Evolutionary conservation across 106 monocot species (phyloP), one percentile per base, ranked within the genome.

Genomic region (Platanthera guangdongensis): DNA sequence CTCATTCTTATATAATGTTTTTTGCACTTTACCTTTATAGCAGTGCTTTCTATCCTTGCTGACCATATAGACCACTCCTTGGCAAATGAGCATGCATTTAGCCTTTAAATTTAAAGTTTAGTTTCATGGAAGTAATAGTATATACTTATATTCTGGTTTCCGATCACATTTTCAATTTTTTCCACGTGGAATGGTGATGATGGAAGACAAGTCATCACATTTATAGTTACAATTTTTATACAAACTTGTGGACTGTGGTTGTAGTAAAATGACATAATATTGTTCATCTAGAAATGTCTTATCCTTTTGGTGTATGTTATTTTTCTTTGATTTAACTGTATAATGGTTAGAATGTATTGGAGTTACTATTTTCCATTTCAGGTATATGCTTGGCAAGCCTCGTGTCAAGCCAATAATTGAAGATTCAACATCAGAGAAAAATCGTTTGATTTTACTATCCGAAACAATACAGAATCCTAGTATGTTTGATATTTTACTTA

Each of bases 361-460:
- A 59, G 10, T 67, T 32, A 48, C 16, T 50, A 51, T 14, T 53
- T 81, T 48, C 76, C 47, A 80, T 78, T 57, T 54, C 81, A 97
- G 96, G 65, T 93, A 85, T 67, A 11, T 93, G 47, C 78, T 97
- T 9, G 87, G 93, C 54, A 97, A 80, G 74, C 75, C 93, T 50
- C 90, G 91, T 22, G 78, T 97, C 52, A 97, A 97, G 63, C 93
- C 90, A 16, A 91, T 97, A 21, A 81, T 30, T 53, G 93, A 97
- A 77, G 96, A 97, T 78, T 69, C 90, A 30, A 73, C 79, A 11
- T 81, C 64, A 51, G 83, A 84, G 13, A 89, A 84, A 68, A 93
- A 85, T 51, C 89, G 96, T 52, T 78, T 97, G 12, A 84, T 89
- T 71, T 63, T 97, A 74, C 68, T 97, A 22, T 91, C 93, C 22